Conservation (phyloP, 768 basidiomycete species). For the Amanita fuliginea region DNA sequence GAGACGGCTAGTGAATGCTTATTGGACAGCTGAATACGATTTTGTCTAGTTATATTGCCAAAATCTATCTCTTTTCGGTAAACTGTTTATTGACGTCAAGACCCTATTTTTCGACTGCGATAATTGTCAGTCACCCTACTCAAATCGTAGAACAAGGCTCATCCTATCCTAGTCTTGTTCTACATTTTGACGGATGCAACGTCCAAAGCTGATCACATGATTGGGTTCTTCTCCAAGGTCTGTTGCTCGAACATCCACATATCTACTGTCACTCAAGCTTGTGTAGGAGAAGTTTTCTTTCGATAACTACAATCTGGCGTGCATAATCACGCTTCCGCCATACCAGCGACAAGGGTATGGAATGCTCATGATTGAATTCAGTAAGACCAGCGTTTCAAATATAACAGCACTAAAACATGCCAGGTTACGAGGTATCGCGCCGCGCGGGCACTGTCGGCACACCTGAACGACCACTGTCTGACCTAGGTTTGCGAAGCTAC, state of each 20-base stretch:
- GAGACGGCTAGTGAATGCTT: neutral
- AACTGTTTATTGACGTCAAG: constrained; percentile 98
- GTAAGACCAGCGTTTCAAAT: constrained; percentile 34
- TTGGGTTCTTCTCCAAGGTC: constrained; percentile 65
- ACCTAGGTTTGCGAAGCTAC: constrained; percentile 86
- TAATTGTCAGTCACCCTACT: constrained; percentile 46
- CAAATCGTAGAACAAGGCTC: constrained; percentile 1
- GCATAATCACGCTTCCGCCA: constrained; percentile 92
- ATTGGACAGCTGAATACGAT: constrained; percentile 3
- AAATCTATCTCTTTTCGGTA: constrained; percentile 90
- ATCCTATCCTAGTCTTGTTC: constrained; percentile 54
- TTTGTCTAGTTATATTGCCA: constrained; percentile 81
- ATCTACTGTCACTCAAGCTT: neutral
- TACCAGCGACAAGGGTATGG: constrained; percentile 87
- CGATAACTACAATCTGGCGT: constrained; percentile 95
- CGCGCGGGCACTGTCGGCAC: constrained; percentile 73
- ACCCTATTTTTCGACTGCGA: constrained; percentile 88
- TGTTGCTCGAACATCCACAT: neutral
- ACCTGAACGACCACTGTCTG: constrained; percentile 91
- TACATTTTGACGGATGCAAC: constrained; percentile 86
- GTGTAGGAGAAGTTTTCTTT: constrained; percentile 86
- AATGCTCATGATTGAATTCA: constrained; percentile 96
- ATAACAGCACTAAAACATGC: neutral
- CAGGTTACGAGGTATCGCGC: constrained; percentile 90
- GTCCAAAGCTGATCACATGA: constrained; percentile 67